phyloP scores from a whole-genome alignment of 768 basidiomycete genomes.

The Boletus sp. region DNA sequence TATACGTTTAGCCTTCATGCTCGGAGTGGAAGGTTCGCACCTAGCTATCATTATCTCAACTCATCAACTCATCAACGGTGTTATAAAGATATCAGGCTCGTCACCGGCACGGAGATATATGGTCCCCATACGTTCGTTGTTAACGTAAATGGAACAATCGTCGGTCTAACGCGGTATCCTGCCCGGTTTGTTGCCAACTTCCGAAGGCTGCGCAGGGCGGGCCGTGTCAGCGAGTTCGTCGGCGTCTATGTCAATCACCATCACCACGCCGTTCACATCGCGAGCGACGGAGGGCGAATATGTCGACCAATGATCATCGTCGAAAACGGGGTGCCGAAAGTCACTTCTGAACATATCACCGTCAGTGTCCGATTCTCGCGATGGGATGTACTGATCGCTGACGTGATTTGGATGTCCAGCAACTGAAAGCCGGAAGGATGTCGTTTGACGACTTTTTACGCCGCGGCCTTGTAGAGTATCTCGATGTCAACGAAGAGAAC shows the following conservation, averaged over 20 bases:
- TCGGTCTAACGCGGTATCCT: conserved; percentile 88
- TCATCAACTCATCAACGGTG: conserved; percentile 12
- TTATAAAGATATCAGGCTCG: conserved; percentile 75
- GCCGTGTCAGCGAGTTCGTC: conserved; percentile 94
- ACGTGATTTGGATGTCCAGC: conserved; percentile 38
- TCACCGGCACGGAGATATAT: conserved; percentile 95
- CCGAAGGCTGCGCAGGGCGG: conserved; percentile 87
- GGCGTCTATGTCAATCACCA: conserved; percentile 95
- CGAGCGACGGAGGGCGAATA: conserved; percentile 95
- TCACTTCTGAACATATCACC: conserved; percentile 75
- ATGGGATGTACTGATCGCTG: background rate
- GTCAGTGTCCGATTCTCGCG: conserved; percentile 39
- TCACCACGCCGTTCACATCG: conserved; percentile 92
- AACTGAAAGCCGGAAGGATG: conserved; percentile 73
- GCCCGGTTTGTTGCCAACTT: conserved; percentile 85
- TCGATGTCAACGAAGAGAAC: conserved; percentile 99
- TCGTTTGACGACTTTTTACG: conserved; percentile 94
- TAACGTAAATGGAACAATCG: conserved; percentile 94
- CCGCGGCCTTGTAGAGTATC: conserved; percentile 93
- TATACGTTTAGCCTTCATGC: conserved; percentile 82
- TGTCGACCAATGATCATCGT: conserved; percentile 98
- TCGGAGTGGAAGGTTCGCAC: conserved; percentile 90
- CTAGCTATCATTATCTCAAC: conserved; percentile 5
- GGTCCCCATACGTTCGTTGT: conserved; percentile 91
- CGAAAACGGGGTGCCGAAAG: conserved; percentile 72